Evolutionary conservation across 768 basidiomycete species (phyloP), one percentile per base, ranked within the genome.

Genomic region (Lactarius hengduanensis): DNA sequence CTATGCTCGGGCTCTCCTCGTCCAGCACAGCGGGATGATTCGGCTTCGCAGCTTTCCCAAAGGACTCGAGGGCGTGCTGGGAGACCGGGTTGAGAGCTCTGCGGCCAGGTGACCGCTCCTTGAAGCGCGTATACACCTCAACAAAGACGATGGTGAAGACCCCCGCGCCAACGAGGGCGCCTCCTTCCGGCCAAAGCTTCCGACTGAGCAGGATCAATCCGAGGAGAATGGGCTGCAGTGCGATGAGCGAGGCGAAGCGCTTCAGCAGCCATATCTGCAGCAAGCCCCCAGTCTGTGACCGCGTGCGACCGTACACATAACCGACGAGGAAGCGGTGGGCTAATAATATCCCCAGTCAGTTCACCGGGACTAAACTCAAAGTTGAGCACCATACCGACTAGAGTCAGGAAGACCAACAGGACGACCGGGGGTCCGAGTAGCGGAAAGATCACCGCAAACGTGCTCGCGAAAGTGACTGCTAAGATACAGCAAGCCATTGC

Each of bases 321-420:
- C 90, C 88, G 66, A 91, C 78, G 61, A 92, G 82, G 77, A 84
- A 92, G 43, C 90, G 88, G 76, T 91, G 89, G n/a, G 91, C 91
- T 90, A 69, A 36, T 90, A 69, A 36, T 32, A 58, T 6, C 10
- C 2, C 22, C n/a, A 50, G 22, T 50, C 32, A 30, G 32, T 59
- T 41, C n/a, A 30, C 28, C n/a, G 20, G 10, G 22, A 32, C 28
- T 3, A n/a, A 57, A 55, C 9, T 56, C 4, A 59, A 61, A 36
- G 38, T 45, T 41, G 43, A 47, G 55, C 30, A 6, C 76, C 85
- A 66, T 73, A 87, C 88, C 88, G 69, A 91, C 80, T 63, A 91
- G 77, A 11, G 86, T 85, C 18, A 91, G 78, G 59, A 88, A 79
- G 1, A 93, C 75, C 59, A 92, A 75, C 43, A 92, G 67, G 57